A percentile compares a stretch with the other conserved stretches of the same genome.
These are phyloP conservation scores for Lasiosphaeriaceae sp. DNA, from an alignment of 495 filamentous ascomycete genomes.

Conservation along the genomic window DNA sequence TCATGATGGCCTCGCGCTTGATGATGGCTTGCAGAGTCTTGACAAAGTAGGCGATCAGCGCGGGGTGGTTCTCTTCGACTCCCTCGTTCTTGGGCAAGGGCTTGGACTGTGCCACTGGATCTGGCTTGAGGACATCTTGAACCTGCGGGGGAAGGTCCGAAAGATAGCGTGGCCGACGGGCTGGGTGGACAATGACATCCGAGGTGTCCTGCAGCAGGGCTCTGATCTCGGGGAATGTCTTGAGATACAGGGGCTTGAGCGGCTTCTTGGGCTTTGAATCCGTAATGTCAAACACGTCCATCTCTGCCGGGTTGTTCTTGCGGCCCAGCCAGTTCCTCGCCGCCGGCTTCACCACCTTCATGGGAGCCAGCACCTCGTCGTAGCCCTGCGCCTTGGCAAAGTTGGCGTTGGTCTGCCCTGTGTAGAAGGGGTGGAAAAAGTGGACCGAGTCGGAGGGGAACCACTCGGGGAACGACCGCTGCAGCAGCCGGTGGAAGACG, in stretches of 20 bases:
- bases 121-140: conserved; percentile 1
- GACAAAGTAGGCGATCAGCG: conserved; percentile 7
- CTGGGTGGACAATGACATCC: conserved; percentile 3
- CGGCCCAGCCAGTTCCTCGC: not conserved
- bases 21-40: conserved; percentile 7
- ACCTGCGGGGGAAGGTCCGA: conserved; percentile 4
- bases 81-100: not conserved
- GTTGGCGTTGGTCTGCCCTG: conserved; percentile 52
- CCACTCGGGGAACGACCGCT: conserved; percentile 65
- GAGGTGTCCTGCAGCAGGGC: not conserved
- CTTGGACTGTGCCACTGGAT: not conserved
- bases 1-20: conserved; percentile 10
- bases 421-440: conserved; percentile 64
- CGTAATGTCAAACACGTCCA: not conserved
- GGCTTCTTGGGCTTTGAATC: conserved; percentile 41
- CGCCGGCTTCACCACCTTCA: conserved; percentile 41
- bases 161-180: conserved; percentile 6
- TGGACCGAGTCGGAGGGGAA: conserved; percentile 71
- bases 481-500: conserved; percentile 69
- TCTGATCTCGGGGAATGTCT: not conserved
- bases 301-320: not conserved
- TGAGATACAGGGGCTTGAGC: not conserved
- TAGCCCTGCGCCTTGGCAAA: conserved; percentile 62
- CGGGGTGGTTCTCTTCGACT: not conserved
- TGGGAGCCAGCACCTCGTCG: conserved; percentile 46